Evolutionary conservation across 306 rosid species (phyloP).

Genomic region (Fragaria vesca): DNA sequence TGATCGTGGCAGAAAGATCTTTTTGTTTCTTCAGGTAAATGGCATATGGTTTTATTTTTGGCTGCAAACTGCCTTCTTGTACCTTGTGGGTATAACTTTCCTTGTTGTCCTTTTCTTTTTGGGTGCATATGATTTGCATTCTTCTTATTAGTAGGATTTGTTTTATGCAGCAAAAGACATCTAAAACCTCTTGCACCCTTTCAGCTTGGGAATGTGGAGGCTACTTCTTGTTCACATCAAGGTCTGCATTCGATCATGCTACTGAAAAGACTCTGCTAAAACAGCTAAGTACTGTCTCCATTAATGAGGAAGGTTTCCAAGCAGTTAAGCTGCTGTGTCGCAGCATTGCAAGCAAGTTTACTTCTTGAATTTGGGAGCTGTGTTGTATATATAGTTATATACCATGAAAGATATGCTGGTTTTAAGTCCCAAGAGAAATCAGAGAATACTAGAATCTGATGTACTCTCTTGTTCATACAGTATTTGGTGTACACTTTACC

Average conservation of each 20-base stretch:
- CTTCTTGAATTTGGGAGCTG: constrained; percentile 13
- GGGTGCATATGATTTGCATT: constrained; percentile 2
- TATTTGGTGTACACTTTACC: neutral
- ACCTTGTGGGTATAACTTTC: neutral
- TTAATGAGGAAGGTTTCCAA: constrained; percentile 31
- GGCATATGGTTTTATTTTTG: neutral
- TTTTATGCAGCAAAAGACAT: constrained; percentile 25
- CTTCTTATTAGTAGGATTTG: neutral
- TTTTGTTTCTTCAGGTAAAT: constrained; percentile 39
- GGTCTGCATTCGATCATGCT: constrained; percentile 34
- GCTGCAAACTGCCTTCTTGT: neutral
- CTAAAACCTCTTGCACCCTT: constrained; percentile 17
- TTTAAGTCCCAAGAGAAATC: neutral
- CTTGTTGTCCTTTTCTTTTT: neutral
- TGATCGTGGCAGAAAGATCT: constrained; percentile 36
- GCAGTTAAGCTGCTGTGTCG: constrained; percentile 36
- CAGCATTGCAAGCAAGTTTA: constrained; percentile 19
- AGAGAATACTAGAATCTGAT: neutral
- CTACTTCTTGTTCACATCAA: constrained; percentile 34
- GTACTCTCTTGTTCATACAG: neutral
- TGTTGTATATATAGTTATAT: neutral
- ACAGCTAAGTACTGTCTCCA: constrained; percentile 20
- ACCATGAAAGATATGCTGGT: constrained; percentile 7
- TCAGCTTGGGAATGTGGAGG: constrained; percentile 51
- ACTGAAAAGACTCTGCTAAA: constrained; percentile 25